Conservation (phyloP, 2,329 filamentous ascomycete genomes). For the Hypoxylon sp. region DNA sequence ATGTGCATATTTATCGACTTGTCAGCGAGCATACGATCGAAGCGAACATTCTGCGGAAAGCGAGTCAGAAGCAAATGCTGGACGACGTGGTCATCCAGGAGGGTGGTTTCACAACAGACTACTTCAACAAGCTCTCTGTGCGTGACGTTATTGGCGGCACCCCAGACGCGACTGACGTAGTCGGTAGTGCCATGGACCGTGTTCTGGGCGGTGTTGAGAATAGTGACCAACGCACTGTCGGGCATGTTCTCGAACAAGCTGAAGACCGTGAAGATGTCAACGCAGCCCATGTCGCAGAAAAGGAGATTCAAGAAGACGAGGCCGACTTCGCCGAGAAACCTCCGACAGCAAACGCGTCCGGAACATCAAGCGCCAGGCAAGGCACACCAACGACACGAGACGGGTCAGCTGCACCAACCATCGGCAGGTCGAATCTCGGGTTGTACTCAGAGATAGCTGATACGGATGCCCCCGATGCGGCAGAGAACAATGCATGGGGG, state of each 20-base stretch:
- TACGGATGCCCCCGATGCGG: slow-evolving; percentile 47
- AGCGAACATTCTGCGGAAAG: slow-evolving; percentile 95
- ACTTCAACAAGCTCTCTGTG: slow-evolving; percentile 80
- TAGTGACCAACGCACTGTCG: slow-evolving; percentile 67
- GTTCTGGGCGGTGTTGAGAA: slow-evolving; percentile 75
- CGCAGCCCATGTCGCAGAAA: slow-evolving; percentile 86
- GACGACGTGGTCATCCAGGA: slow-evolving; percentile 99
- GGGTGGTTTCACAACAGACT: slow-evolving; percentile 96
- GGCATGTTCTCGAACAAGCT: slow-evolving; percentile 82
- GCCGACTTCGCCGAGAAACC: slow-evolving; percentile 81
- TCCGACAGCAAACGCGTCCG: slow-evolving; percentile 52
- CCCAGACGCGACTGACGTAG: slow-evolving; percentile 59
- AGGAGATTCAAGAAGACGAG: slow-evolving; percentile 86
- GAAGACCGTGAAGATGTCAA: slow-evolving; percentile 93
- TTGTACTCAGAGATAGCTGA: slow-evolving; percentile 50
- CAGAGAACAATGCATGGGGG: slow-evolving; percentile 68
- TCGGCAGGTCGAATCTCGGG: slow-evolving; percentile 49
- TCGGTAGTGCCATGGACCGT: slow-evolving; percentile 79
- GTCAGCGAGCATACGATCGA: slow-evolving; percentile 95
- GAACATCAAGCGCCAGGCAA: slow-evolving; percentile 59
- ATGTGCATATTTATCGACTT: slow-evolving; percentile 97
- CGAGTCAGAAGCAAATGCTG: slow-evolving; percentile 95
- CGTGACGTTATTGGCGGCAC: slow-evolving; percentile 71
- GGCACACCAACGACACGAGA: slow-evolving; percentile 56
- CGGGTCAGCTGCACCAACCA: slow-evolving; percentile 45